Evolutionary conservation across 306 rosid species (phyloP).

Genomic region (Vicia faba): DNA sequence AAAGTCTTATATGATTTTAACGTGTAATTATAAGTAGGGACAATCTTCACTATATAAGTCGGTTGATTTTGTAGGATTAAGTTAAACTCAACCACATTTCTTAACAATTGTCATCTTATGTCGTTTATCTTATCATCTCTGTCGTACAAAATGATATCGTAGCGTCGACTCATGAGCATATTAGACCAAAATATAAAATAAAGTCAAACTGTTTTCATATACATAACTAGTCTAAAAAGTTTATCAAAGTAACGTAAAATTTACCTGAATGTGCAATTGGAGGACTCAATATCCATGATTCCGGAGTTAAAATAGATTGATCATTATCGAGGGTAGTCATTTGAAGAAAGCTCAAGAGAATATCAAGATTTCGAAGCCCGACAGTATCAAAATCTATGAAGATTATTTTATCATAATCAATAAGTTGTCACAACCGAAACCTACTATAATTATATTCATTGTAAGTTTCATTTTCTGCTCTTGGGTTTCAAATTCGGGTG

Average conservation of each 20-base stretch:
- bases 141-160: constrained; percentile 72
- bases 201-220: too few relatives aligned
- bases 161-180: constrained; percentile 51
- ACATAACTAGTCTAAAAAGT: too few relatives aligned
- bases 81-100: too few relatives aligned
- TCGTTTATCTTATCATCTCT: constrained; percentile 96
- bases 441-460: constrained; percentile 97
- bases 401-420: constrained; percentile 68
- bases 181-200: too few relatives aligned
- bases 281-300: constrained; percentile 87
- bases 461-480: constrained; percentile 62
- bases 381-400: constrained; percentile 86
- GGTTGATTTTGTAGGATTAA: too few relatives aligned
- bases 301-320: constrained; percentile 85
- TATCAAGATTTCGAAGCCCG: constrained; percentile 77
- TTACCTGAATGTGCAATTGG: constrained; percentile 69
- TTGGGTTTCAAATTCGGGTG: constrained; percentile 75
- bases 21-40: too few relatives aligned
- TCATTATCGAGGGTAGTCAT: constrained; percentile 88
- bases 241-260: not conserved
- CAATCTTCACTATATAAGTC: too few relatives aligned
- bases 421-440: constrained; percentile 90
- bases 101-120: too few relatives aligned
- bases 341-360: constrained; percentile 84
- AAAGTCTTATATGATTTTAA: too few relatives aligned